Base-by-base conservation (phyloP, 345 rosid genomes). In the Pistacia vera region DNA sequence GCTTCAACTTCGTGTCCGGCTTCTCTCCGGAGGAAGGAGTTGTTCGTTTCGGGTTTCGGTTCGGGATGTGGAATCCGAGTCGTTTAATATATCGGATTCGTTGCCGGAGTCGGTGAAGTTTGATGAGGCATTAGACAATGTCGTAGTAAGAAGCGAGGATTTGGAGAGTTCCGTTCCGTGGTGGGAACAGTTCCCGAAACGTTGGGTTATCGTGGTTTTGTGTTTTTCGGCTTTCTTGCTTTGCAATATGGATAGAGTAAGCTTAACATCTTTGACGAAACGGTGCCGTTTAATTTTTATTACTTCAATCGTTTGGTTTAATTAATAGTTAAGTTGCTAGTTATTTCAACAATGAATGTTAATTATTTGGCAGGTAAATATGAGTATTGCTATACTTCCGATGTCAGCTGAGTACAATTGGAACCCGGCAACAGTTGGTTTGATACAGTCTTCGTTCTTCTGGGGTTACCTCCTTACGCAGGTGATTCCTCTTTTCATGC, bases 301-400 rank as follows among this genome's bases (percentile, higher is more conserved):
- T 7, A 1, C 8, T 20, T 61, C 17, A 3, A 46, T 16, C 48
- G 4, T 20, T 7, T 18, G 2, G 17, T 16, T 38, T 7, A 22
- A 28, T 22, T 10, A 25, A 20, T 61, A 61, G 28, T 7, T 25
- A 18, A 61, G 35, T 61, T 61, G 28, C 9, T 30, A 25, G 57
- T 54, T 14, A 54, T 13, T 54, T 54, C 18, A 54, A 14, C 4
- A 3, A 18, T 81, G 78, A 85, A 62, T 52, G 57, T 76, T 65
- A 74, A 74, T 62, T 77, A 36, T 54, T 79, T 86, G 78, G 80
- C 91, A 93, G 99, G 98, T 95, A 75, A 95, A 95, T 56, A 95
- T 95, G 98, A 95, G 97, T 80, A 93, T 95, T 64, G 99, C 96
- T 0, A 93, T 95, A 87, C 99, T 95, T 81, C 99, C 99, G n/a